Conservation (phyloP, 1,139 yeast genomes). For the Geotrichum armillariae region DNA sequence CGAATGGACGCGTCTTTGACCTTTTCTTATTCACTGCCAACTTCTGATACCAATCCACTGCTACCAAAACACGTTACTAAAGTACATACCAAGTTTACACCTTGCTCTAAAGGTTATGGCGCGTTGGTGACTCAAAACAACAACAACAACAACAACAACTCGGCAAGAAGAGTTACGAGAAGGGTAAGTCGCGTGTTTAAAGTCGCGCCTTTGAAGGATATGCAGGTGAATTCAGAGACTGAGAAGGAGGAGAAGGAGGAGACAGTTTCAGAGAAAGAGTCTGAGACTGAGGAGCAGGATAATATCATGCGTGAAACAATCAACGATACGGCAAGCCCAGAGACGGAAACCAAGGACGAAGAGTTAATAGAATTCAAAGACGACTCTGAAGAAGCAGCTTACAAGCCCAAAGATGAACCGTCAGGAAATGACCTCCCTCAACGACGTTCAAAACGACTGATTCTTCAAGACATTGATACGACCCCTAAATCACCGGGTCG, state of each 20-base stretch:
- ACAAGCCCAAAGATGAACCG: neutral
- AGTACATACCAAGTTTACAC: neutral
- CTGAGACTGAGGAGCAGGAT: too few relatives aligned
- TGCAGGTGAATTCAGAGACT: neutral
- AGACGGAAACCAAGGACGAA: too few relatives aligned
- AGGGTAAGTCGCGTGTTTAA: neutral
- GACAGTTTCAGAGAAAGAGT: too few relatives aligned
- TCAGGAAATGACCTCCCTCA: neutral
- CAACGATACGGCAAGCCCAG: too few relatives aligned
- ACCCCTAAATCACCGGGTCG: slow-evolving; percentile 22
- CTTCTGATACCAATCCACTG: neutral
- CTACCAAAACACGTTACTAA: neutral
- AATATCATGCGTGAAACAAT: too few relatives aligned
- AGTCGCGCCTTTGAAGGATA: neutral
- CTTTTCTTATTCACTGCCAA: neutral
- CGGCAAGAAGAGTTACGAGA: neutral
- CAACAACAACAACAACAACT: neutral
- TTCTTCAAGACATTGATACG: slow-evolving; percentile 13
- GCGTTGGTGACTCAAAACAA: neutral
- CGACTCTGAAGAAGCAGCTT: neutral
- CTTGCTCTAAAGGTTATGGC: neutral
- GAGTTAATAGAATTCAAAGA: too few relatives aligned
- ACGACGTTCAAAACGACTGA: slow-evolving; percentile 15
- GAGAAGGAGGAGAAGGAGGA: too few relatives aligned
- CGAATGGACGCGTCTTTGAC: too few relatives aligned